These are phyloP conservation scores for Sabuloglossum arenarium DNA, from an alignment of 495 filamentous ascomycete species.

Conservation along the genomic window DNA sequence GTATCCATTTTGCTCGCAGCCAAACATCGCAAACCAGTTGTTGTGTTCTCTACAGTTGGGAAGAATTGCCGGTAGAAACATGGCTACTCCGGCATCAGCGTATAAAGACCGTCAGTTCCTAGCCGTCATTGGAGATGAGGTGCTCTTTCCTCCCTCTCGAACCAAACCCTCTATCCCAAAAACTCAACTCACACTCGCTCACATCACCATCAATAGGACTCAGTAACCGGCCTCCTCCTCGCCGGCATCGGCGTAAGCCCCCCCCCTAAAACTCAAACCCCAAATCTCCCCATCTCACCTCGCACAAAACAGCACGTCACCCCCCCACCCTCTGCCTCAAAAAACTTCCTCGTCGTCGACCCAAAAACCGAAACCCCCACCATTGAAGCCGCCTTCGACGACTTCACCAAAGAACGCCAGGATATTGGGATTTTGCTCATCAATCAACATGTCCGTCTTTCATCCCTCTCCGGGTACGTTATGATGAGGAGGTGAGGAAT, in stretches of 20 bases:
- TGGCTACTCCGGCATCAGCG: conserved; percentile 35
- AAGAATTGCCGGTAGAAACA: conserved; percentile 10
- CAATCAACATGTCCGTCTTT: conserved; percentile 65
- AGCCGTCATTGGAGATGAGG: conserved; percentile 95
- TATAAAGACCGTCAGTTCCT: conserved; percentile 89
- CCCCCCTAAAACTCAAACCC: background rate
- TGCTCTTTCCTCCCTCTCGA: conserved; percentile 15
- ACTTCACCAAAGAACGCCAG: conserved; percentile 71
- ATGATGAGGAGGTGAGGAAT: background rate
- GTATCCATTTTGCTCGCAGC: no score
- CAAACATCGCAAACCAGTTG: no score
- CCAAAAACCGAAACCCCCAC: conserved; percentile 67
- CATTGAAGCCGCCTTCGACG: conserved; percentile 82
- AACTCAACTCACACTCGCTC: no score
- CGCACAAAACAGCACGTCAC: conserved; percentile 41
- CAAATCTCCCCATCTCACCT: background rate
- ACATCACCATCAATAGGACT: conserved; percentile 15
- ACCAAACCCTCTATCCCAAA: background rate
- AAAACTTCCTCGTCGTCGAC: conserved; percentile 96
- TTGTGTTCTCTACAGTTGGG: no score
- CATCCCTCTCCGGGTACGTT: background rate
- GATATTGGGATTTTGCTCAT: conserved; percentile 93
- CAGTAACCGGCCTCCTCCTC: conserved; percentile 81
- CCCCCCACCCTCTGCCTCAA: conserved; percentile 59
- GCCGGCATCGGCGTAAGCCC: conserved; percentile 78